Percentiles rank a stretch among this genome's conserved stretches.
Evolutionary conservation across 495 filamentous ascomycete species (phyloP).

Genomic region (Aspergillus taichungensis): DNA sequence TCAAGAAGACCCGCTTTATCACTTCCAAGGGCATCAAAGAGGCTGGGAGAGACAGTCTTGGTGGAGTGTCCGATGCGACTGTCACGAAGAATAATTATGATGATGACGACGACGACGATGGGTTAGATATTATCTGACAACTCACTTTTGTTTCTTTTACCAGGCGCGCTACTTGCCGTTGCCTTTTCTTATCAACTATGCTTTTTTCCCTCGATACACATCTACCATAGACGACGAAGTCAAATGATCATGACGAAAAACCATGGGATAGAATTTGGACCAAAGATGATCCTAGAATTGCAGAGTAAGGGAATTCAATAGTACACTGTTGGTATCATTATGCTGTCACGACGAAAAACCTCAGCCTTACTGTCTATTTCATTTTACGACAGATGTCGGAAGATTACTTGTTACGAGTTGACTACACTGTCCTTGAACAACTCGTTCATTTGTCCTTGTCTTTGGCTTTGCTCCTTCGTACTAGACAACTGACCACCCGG

Average conservation of each 20-base stretch:
- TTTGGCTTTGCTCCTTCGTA: too few species aligned
- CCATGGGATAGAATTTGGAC: too few species aligned
- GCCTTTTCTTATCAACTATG: not conserved
- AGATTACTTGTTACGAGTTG: too few species aligned
- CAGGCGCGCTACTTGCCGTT: not conserved
- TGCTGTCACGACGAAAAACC: not conserved
- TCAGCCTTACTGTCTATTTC: not conserved
- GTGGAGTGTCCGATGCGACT: slow-evolving; percentile 33
- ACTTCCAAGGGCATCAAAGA: slow-evolving; percentile 68
- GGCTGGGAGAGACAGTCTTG: slow-evolving; percentile 66
- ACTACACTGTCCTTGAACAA: too few species aligned
- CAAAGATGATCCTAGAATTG: too few species aligned
- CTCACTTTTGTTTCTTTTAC: not conserved
- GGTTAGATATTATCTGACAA: slow-evolving; percentile 42
- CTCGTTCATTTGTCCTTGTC: too few species aligned
- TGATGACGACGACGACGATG: slow-evolving; percentile 43
- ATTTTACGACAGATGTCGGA: not conserved
- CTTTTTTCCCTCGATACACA: not conserved
- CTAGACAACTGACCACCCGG: too few species aligned
- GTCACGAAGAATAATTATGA: slow-evolving; percentile 24
- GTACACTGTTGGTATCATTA: too few species aligned
- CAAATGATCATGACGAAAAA: too few species aligned
- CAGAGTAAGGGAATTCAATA: too few species aligned
- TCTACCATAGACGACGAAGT: too few species aligned
- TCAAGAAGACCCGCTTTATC: slow-evolving; percentile 77